Evolutionary conservation across 2,329 filamentous ascomycete genomes (phyloP).

Genomic region (Sarocladium brachiariae): DNA sequence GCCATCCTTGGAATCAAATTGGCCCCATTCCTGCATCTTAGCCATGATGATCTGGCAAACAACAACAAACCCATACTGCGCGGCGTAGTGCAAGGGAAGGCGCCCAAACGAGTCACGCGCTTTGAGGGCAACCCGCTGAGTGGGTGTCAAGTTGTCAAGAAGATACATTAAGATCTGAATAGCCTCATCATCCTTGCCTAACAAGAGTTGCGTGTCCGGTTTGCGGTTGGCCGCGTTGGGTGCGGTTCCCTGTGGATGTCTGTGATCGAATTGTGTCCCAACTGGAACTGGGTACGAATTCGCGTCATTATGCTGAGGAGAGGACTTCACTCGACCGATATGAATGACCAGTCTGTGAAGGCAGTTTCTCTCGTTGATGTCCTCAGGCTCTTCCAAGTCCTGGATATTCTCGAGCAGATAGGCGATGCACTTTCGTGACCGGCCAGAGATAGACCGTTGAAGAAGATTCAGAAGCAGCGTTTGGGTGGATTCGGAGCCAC

Average conservation of each 20-base stretch:
- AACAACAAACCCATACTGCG: slow-evolving; percentile 89
- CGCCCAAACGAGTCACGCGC: slow-evolving; percentile 73
- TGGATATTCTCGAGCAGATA: slow-evolving; percentile 62
- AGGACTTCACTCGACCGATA: slow-evolving; percentile 68
- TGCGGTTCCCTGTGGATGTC: slow-evolving; percentile 75
- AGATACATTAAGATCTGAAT: slow-evolving; percentile 59
- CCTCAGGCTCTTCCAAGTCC: slow-evolving; percentile 76
- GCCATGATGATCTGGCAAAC: slow-evolving; percentile 83
- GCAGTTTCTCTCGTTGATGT: slow-evolving; percentile 91
- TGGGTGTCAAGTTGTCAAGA: slow-evolving; percentile 59
- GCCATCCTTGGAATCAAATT: slow-evolving; percentile 76
- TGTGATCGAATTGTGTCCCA: slow-evolving; percentile 51
- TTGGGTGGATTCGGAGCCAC: slow-evolving; percentile 33
- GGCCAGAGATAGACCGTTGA: slow-evolving; percentile 67
- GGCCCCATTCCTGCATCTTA: slow-evolving; percentile 81
- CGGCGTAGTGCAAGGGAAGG: slow-evolving; percentile 84
- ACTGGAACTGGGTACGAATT: slow-evolving; percentile 44
- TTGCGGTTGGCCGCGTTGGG: slow-evolving; percentile 49
- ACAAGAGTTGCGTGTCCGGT: slow-evolving; percentile 59
- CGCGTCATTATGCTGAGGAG: slow-evolving; percentile 41
- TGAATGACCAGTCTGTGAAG: slow-evolving; percentile 89
- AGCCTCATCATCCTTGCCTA: slow-evolving; percentile 61
- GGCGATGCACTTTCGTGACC: slow-evolving; percentile 63
- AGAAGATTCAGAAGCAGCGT: slow-evolving; percentile 71
- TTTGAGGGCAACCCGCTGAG: slow-evolving; percentile 61